Evolutionary conservation across 1,284 basidiomycete genomes (phyloP).

Genomic region (Sporisorium exsertum): DNA sequence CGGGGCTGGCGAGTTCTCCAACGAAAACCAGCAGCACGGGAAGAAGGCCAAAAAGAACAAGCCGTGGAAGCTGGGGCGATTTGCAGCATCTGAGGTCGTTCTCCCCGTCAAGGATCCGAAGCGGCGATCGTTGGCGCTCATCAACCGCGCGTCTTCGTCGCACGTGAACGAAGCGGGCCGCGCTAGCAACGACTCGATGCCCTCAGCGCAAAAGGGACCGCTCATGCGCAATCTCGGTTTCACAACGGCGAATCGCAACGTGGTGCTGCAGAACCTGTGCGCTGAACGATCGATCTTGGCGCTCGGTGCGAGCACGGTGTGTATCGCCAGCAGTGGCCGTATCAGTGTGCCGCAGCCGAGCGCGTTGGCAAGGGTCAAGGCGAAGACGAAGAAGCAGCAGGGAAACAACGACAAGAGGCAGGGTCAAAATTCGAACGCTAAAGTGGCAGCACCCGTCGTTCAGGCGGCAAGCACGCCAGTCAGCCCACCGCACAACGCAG

Average conservation of each 20-base stretch:
- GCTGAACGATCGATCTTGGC: slow-evolving; percentile 30
- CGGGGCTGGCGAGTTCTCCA: slow-evolving; percentile 40
- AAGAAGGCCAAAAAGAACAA: slow-evolving; percentile 32
- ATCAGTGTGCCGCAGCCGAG: slow-evolving; percentile 26
- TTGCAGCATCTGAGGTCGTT: slow-evolving; percentile 40
- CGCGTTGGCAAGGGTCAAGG: background rate
- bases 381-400: slow-evolving; percentile 12
- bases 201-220: slow-evolving; percentile 4
- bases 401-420: slow-evolving; percentile 3
- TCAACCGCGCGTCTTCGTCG: slow-evolving; percentile 22
- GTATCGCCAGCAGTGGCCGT: slow-evolving; percentile 30
- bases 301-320: slow-evolving; percentile 36
- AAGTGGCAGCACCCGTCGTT: background rate
- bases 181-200: slow-evolving; percentile 4
- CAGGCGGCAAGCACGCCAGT: background rate
- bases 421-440: background rate
- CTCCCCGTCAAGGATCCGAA: slow-evolving; percentile 21
- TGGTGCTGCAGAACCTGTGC: slow-evolving; percentile 41
- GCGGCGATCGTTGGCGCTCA: slow-evolving; percentile 23
- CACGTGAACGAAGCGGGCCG: slow-evolving; percentile 24
- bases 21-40: slow-evolving; percentile 22
- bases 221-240: slow-evolving; percentile 49
- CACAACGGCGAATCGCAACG: slow-evolving; percentile 42
- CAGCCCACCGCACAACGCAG: slow-evolving; percentile 2
- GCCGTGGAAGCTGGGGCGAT: slow-evolving; percentile 41